Evolutionary conservation across 768 basidiomycete genomes (phyloP).

Genomic region (button mushroom (Agaricus bisporus)): DNA sequence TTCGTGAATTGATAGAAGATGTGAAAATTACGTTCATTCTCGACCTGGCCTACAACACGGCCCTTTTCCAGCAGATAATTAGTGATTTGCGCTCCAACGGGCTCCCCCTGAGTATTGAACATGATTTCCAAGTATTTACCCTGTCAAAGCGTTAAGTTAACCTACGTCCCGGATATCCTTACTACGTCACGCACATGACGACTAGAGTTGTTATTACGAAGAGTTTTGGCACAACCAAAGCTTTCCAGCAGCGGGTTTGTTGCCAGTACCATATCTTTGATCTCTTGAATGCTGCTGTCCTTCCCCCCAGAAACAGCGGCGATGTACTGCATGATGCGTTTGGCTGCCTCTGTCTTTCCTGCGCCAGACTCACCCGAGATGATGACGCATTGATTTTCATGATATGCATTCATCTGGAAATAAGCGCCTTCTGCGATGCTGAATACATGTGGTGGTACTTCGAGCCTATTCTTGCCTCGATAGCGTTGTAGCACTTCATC

Average conservation of each 20-base stretch:
- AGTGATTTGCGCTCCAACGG: conserved; percentile 96
- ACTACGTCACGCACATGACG: conserved; percentile 69
- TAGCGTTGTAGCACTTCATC: conserved; percentile 81
- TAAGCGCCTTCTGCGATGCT: conserved; percentile 95
- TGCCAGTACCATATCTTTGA: conserved; percentile 99
- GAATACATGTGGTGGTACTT: conserved; percentile 98
- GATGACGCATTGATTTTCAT: conserved; percentile 99
- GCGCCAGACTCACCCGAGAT: conserved; percentile 99
- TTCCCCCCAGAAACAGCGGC: conserved; percentile 90
- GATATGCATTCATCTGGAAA: conserved; percentile 99
- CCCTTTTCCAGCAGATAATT: conserved; percentile 98
- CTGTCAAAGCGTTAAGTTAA: conserved; percentile 38
- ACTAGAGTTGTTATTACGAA: conserved; percentile 98
- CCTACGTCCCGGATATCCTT: neutral
- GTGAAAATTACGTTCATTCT: conserved; percentile 95
- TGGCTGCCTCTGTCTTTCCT: conserved; percentile 98
- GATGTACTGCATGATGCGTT: conserved; percentile 99
- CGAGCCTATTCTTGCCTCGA: conserved; percentile 94
- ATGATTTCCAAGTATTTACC: conserved; percentile 99
- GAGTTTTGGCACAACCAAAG: conserved; percentile 98
- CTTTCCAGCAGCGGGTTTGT: conserved; percentile 97
- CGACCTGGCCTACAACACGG: conserved; percentile 92
- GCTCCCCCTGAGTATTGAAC: conserved; percentile 91
- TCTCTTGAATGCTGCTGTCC: conserved; percentile 90
- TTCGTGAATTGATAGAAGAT: conserved; percentile 99